Evolutionary conservation across 1,284 basidiomycete species (phyloP).

Genomic region (Moesziomyces aphidis): DNA sequence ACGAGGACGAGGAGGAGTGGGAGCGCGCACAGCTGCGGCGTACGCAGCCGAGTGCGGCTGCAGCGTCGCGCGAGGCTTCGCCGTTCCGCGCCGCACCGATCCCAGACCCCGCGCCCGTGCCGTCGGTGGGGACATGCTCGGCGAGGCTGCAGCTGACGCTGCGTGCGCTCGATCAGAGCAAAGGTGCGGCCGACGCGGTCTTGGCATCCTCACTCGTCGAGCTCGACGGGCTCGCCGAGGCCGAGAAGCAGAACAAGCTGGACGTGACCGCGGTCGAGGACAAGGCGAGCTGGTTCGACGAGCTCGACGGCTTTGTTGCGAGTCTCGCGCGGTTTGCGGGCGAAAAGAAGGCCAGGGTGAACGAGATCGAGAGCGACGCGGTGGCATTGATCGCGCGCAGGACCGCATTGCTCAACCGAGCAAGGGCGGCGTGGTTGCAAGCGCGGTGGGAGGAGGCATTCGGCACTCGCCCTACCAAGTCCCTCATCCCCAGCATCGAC

Average conservation of each 20-base stretch:
- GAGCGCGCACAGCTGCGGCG: constrained; percentile 55
- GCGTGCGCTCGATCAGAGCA: constrained; percentile 35
- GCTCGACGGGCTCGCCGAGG: constrained; percentile 38
- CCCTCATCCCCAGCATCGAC: constrained; percentile 20
- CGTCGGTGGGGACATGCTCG: constrained; percentile 50
- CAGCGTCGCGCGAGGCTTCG: constrained; percentile 34
- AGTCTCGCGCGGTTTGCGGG: constrained; percentile 59
- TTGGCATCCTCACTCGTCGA: constrained; percentile 22
- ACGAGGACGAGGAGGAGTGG: constrained; percentile 76
- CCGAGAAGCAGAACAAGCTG: constrained; percentile 50
- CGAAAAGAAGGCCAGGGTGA: constrained; percentile 49
- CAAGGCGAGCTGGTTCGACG: constrained; percentile 59
- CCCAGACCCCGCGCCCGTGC: constrained; percentile 49
- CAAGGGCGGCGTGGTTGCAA: constrained; percentile 36
- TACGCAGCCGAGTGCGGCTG: constrained; percentile 17
- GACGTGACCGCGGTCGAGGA: constrained; percentile 48
- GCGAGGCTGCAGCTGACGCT: constrained; percentile 43
- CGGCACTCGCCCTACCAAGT: constrained; percentile 24
- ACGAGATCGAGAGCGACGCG: constrained; percentile 53
- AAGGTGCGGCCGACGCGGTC: constrained; percentile 26
- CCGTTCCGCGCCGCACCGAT: constrained; percentile 50
- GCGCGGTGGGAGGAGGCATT: constrained; percentile 35
- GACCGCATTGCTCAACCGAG: constrained; percentile 22
- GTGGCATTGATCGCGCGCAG: constrained; percentile 34
- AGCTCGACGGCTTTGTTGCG: constrained; percentile 56